Conservation (phyloP, 805 yeast genomes). For the Candida krabiensis region DNA sequence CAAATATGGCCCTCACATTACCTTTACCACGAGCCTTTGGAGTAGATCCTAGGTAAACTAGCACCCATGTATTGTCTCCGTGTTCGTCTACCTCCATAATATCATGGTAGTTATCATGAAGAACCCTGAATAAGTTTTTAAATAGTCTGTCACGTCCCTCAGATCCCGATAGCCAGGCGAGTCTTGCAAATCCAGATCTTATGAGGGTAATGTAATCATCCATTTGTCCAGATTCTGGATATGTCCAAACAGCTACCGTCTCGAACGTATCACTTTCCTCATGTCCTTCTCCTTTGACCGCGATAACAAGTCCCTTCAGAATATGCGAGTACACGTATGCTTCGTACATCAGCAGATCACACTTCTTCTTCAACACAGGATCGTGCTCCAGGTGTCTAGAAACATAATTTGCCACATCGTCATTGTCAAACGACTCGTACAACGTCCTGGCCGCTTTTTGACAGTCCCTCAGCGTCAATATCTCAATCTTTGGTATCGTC, state of each 20-base stretch:
- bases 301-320: conserved; percentile 48
- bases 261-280: conserved; percentile 40
- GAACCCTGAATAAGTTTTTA: conserved; percentile 48
- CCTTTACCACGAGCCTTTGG: conserved; percentile 56
- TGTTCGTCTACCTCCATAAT: conserved; percentile 41
- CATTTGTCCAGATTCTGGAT: conserved; percentile 44
- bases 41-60: conserved; percentile 36
- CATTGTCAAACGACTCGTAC: conserved; percentile 34
- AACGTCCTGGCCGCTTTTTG: conserved; percentile 37
- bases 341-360: conserved; percentile 46
- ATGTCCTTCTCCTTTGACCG: conserved; percentile 43
- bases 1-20: conserved; percentile 49
- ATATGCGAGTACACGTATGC: conserved; percentile 53
- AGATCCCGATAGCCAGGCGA: conserved; percentile 49
- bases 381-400: conserved; percentile 34
- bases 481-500: conserved; percentile 26
- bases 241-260: conserved; percentile 56
- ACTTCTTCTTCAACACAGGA: conserved; percentile 30
- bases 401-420: conserved; percentile 33
- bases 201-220: conserved; percentile 48
- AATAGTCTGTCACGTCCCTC: conserved; percentile 51
- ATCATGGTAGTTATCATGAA: conserved; percentile 48
- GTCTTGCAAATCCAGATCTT: conserved; percentile 51
- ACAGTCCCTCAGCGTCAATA: conserved; percentile 28
- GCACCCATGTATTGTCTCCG: conserved; percentile 30